Conservation (phyloP, 148 eudicot species). For the Rhododendron ovatum region DNA sequence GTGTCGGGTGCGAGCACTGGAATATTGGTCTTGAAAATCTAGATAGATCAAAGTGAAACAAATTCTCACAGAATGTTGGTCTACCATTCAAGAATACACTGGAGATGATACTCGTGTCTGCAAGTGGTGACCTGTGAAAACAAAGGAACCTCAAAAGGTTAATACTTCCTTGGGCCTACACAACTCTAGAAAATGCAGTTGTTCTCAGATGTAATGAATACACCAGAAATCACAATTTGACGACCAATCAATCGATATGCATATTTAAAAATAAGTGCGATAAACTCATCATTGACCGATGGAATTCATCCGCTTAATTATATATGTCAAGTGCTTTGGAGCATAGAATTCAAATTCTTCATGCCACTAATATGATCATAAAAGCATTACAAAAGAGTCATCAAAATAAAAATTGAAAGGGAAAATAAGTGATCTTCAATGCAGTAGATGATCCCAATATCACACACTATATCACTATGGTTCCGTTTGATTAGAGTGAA, state of each 20-base stretch:
- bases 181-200: neutral
- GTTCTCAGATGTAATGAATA: neutral
- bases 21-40: neutral
- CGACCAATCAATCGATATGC: neutral
- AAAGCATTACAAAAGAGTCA: neutral
- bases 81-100: conserved; percentile 86
- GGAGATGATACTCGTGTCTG: conserved; percentile 86
- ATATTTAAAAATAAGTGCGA: neutral
- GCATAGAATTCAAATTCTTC: neutral
- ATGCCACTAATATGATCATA: neutral
- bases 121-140: conserved; percentile 57
- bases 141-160: neutral
- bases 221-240: neutral
- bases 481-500: too few relatives aligned
- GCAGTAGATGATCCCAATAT: neutral
- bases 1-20: neutral
- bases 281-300: neutral
- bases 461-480: neutral
- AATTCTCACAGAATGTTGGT: neutral
- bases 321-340: neutral
- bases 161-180: neutral
- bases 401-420: neutral
- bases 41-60: neutral
- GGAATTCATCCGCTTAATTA: neutral
- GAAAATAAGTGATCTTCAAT: neutral